Evolutionary conservation across 257 asterid species (phyloP).

Genomic region (Rauvolfia tetraphylla): DNA sequence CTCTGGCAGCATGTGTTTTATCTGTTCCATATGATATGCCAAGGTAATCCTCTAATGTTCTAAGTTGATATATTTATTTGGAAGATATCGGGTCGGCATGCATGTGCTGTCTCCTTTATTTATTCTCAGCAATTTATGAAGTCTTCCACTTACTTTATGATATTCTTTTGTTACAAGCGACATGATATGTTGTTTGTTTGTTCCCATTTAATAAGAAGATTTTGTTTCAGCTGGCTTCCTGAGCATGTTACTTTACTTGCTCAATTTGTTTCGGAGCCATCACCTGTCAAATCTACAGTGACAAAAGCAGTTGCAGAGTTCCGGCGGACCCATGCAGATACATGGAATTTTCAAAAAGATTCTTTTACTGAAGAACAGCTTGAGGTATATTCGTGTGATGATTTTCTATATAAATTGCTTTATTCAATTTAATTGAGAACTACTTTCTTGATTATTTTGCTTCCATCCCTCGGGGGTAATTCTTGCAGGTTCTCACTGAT

Average conservation of each 20-base stretch:
- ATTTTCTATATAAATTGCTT: background rate
- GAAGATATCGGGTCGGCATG: background rate
- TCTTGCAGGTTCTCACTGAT: slow-evolving; percentile 87
- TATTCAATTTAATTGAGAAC: background rate
- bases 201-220: background rate
- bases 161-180: background rate
- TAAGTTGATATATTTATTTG: background rate
- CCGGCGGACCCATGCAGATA: slow-evolving; percentile 98
- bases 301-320: slow-evolving; percentile 98
- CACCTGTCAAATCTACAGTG: slow-evolving; percentile 94
- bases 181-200: background rate
- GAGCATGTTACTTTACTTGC: slow-evolving; percentile 88
- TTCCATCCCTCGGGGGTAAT: slow-evolving; percentile 5
- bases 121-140: background rate
- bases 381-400: slow-evolving; percentile 52
- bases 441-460: slow-evolving; percentile 5
- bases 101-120: background rate
- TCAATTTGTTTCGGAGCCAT: slow-evolving; percentile 79
- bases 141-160: background rate
- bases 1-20: slow-evolving; percentile 89
- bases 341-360: slow-evolving; percentile 93
- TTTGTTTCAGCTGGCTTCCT: slow-evolving; percentile 86
- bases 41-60: slow-evolving; percentile 37
- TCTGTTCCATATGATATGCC: slow-evolving; percentile 99
- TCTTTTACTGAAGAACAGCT: slow-evolving; percentile 93